Conservation (phyloP, 768 basidiomycete species). For the Trametes meyenii region DNA sequence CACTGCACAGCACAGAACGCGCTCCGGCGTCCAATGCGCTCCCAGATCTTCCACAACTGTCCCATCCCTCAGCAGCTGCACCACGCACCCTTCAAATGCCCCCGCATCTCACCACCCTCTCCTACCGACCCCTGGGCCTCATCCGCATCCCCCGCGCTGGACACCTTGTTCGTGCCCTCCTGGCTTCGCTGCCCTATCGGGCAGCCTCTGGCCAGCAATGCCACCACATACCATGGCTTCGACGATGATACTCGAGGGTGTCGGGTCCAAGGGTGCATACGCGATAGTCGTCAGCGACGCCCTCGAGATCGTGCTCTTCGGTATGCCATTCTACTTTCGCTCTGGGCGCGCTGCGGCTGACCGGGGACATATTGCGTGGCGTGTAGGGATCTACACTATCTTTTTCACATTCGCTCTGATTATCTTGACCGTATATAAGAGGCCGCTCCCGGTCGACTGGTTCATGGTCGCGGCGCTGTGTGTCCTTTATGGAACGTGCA, state of each 20-base stretch:
- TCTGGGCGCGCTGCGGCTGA: too few species aligned
- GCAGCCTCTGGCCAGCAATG: neutral
- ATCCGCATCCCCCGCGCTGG: too few species aligned
- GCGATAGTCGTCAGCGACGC: conserved; percentile 19
- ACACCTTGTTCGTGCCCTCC: neutral
- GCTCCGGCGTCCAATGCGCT: too few species aligned
- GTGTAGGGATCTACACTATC: conserved; percentile 16
- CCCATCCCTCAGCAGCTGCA: too few species aligned
- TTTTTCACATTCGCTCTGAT: conserved; percentile 18
- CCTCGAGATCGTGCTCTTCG: conserved; percentile 19
- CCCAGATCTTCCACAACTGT: too few species aligned
- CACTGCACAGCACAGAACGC: too few species aligned
- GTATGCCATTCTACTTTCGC: neutral
- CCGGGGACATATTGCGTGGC: neutral
- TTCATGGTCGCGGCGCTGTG: neutral
- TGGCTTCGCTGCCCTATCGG: neutral
- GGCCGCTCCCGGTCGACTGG: conserved; percentile 17
- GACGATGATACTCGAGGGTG: conserved; percentile 12
- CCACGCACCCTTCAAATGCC: neutral
- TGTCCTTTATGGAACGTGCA: conserved; percentile 4
- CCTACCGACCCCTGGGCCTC: too few species aligned
- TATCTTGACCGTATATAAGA: conserved; percentile 12
- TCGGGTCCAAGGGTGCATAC: conserved; percentile 16
- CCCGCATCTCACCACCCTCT: too few species aligned
- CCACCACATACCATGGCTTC: neutral